Evolutionary conservation across 495 filamentous ascomycete species (phyloP), one percentile per base, ranked within the genome.

Genomic region (Penicillium silybi): DNA sequence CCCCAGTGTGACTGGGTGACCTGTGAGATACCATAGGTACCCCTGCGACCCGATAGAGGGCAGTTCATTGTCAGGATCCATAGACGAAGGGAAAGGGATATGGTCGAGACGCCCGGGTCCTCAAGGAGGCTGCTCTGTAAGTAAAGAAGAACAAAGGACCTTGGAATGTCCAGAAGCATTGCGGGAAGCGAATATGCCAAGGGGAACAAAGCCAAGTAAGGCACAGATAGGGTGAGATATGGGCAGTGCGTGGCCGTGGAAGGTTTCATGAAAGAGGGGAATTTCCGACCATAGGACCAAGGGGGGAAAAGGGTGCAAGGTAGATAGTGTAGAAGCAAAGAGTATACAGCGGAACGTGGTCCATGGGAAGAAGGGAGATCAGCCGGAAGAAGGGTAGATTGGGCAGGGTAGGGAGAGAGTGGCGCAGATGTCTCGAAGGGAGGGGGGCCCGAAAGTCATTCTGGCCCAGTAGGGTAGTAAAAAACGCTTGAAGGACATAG

Each of bases 301-400:
- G 29, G 29, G 13, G 23, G 39, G n/a, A 16, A 19, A 19, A 16
- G 22, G 8, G 18, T 25, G 37, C 4, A 13, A 22, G 27, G 7
- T 38, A 6, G 27, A 16, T 38, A 6, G 18, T 0, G 15, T 17
- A 18, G n/a, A 10, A 15, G 44, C 25, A 40, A 41, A 40, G 38
- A 41, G 29, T 50, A 44, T 47, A 49, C 20, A 42, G 20, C 34
- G 48, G 44, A 54, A 55, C 52, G 52, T 52, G 48, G 48, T 49
- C 57, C 53, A 52, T 60, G 57, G 57, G 41, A 52, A 42, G 44
- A 53, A 32, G 52, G 49, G 32, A 50, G 57, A 60, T 60, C 57
- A 41, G 27, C 54, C 49, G 52, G 50, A 26, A 35, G 52, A 43
- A 29, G 46, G 46, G 39, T 44, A 29, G 35, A 40, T 46, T 6